Base-by-base conservation (phyloP, 2,329 filamentous ascomycete species). In the Rugonectria rugulosa region DNA sequence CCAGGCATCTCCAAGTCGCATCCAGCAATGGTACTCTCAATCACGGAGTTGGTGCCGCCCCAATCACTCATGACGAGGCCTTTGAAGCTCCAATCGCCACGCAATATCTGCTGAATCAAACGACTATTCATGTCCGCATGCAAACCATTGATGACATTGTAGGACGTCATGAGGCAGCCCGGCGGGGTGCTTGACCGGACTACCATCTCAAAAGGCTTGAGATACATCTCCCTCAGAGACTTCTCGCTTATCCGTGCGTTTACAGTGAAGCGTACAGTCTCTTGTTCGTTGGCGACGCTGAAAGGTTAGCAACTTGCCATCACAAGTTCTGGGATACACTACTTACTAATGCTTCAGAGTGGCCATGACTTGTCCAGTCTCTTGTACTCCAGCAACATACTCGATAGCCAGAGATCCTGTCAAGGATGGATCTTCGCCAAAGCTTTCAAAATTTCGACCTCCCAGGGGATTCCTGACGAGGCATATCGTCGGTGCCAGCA, bases 311-410 rank as follows among this genome's bases (percentile, higher is more conserved):
- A n/a, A n/a, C n/a, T n/a, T n/a, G n/a, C n/a, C n/a, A n/a, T n/a
- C n/a, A n/a, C n/a, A n/a, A n/a, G n/a, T n/a, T n/a, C n/a, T n/a
- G n/a, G n/a, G 45, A 6, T 32, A 34, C 10, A 59, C 40, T 6
- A 56, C 48, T n/a, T 62, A 60, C 6, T 63, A 77, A 53, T 77
- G 76, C 62, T 77, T 78, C 47, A 77, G n/a, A n/a, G n/a, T 74
- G 3, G 68, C 73, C 5, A 71, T 71, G 8, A 68, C 69, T 17
- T 77, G 68, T 3, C 73, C 73, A 15, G 66, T 67, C 3, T 69
- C 65, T 51, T 77, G 73, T 2, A 77, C 68, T 8, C 74, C 74
- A 24, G 70, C 71, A 29, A 77, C 42, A 9, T 56, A 62, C 1
- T 34, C 48, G 0, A 60, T 48, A 1, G 73, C 74, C 26, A 74